phyloP scores from a whole-genome alignment of 306 rosid species.

The Vigna unguiculata region DNA sequence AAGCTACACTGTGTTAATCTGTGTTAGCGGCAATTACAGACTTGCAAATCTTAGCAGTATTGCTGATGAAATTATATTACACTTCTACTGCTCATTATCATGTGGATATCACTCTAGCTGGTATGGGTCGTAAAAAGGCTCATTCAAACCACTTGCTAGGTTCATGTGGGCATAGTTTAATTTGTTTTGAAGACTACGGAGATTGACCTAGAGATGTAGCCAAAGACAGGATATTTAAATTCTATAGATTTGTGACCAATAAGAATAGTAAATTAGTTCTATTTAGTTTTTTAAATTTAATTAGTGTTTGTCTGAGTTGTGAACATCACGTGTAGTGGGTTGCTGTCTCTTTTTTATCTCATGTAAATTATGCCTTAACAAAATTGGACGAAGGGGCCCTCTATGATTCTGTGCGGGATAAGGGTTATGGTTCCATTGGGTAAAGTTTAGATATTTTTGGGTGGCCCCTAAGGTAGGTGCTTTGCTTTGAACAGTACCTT shows the following conservation, averaged over 20 bases:
- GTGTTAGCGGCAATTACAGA: constrained; percentile 6
- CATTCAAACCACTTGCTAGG: background rate
- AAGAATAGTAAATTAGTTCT: background rate
- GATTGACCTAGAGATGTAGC: background rate
- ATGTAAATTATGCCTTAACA: background rate
- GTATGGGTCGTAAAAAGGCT: background rate
- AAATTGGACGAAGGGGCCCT: background rate
- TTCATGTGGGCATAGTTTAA: background rate
- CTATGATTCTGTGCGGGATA: background rate
- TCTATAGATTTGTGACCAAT: background rate
- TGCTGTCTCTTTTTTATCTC: background rate
- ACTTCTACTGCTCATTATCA: constrained; percentile 12
- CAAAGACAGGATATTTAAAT: background rate
- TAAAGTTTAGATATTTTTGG: background rate
- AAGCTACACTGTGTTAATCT: constrained; percentile 9
- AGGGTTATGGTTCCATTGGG: background rate
- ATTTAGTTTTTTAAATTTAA: background rate
- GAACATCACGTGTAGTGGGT: background rate
- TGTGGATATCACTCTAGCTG: background rate
- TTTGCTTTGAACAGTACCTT: constrained; percentile 4
- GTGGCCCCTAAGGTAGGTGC: background rate
- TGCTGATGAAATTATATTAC: constrained; percentile 20
- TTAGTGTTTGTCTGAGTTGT: background rate
- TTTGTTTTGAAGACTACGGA: background rate
- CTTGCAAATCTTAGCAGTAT: constrained; percentile 18